Evolutionary conservation across 2,329 filamentous ascomycete species (phyloP), one percentile per base, ranked within the genome.

Genomic region (Bretziella fagacearum): DNA sequence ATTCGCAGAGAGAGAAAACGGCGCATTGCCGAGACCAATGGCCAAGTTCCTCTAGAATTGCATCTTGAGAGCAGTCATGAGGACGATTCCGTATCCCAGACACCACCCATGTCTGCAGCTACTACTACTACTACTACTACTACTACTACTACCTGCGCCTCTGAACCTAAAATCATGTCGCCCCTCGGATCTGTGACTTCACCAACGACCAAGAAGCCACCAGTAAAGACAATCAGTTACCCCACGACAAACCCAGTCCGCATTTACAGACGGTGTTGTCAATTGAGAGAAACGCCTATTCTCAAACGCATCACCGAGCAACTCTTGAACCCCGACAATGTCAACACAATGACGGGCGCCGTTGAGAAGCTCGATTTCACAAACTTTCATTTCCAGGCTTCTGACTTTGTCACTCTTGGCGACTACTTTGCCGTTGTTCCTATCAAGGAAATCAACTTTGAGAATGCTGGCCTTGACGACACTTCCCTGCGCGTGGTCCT

Each of bases 401-500:
- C 81, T 2, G 91, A 98, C 58, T 70, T 94, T 22, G 63, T 87
- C 44, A 95, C 91, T 0, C 69, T 98, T 2, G 84, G 87, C 43
- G 91, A 98, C 59, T 98, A 89, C 68, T 69, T 98, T 33, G 89
- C 91, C 4, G 78, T 98, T 5, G 89, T 96, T 0, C 89, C 91
- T 0, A 79, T 96, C 2, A 81, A 83, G 54, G 85, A 93, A 56
- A 64, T 98, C 0, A 69, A 93, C 5, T 64, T 96, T 47, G 87
- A 95, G 56, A 84, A 93, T 58, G 89, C 85, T 51, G 83, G 85
- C 4, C 64, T 98, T 30, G 84, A 74, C 1, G 87, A 96, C 56
- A 86, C 93, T 59, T 85, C 85, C 3, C 67, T 95, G 5, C 74
- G 91, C 15, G 81, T 93, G 15, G 77, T 96, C 35, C 71, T 98